Conservation (phyloP, 2,329 filamentous ascomycete species). For the Xylariomycetidae sp. region DNA sequence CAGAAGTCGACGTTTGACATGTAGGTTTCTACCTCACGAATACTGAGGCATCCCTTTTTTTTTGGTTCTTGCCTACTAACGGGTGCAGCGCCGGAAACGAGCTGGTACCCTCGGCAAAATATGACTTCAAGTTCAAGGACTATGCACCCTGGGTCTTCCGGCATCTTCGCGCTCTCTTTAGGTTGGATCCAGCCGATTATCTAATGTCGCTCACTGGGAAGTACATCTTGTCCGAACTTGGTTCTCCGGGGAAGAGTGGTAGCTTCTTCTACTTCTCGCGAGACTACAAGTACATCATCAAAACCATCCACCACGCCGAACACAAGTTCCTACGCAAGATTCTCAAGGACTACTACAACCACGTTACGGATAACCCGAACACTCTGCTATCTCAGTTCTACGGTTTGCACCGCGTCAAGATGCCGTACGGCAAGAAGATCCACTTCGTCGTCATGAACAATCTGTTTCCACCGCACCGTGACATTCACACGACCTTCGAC, state of each 20-base stretch:
- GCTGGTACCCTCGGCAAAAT: slow-evolving; percentile 94
- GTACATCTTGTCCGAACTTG: slow-evolving; percentile 95
- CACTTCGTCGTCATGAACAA: slow-evolving; percentile 99
- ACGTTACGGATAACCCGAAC: slow-evolving; percentile 90
- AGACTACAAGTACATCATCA: slow-evolving; percentile 99
- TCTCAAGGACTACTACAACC: slow-evolving; percentile 85
- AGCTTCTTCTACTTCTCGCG: slow-evolving; percentile 99
- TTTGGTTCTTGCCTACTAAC: slow-evolving; percentile 29
- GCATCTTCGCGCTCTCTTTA: slow-evolving; percentile 79
- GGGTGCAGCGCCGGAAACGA: slow-evolving; percentile 78
- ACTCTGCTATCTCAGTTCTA: slow-evolving; percentile 97
- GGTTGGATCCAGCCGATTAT: slow-evolving; percentile 93
- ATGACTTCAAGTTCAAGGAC: slow-evolving; percentile 99
- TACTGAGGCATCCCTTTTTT: neutral
- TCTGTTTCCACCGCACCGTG: slow-evolving; percentile 90
- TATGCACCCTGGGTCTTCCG: slow-evolving; percentile 99
- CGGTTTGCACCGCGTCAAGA: slow-evolving; percentile 93
- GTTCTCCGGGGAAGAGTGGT: slow-evolving; percentile 94
- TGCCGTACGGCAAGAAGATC: slow-evolving; percentile 95
- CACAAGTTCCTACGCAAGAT: slow-evolving; percentile 82
- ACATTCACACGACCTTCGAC: slow-evolving; percentile 96
- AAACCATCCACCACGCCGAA: slow-evolving; percentile 95
- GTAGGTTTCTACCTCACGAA: slow-evolving; percentile 43
- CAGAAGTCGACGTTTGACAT: slow-evolving; percentile 99
- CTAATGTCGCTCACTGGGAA: slow-evolving; percentile 97